Base-by-base conservation (phyloP, 352 stramenopile species). In the Stramenopiles sp. region DNA sequence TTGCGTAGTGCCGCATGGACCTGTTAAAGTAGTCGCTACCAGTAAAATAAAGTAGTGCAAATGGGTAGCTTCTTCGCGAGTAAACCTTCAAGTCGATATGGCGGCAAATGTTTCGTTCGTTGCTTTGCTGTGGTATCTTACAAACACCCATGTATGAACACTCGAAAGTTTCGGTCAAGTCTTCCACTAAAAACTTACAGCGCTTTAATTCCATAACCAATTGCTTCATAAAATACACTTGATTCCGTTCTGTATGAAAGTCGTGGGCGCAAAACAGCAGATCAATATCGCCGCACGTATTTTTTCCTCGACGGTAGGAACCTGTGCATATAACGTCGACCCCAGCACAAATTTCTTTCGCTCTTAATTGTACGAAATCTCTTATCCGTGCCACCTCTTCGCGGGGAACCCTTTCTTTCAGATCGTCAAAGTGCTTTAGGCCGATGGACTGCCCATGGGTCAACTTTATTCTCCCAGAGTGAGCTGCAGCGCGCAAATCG, bases 261-360 rank as follows among this genome's bases (percentile, higher is more conserved):
- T 25, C 12, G 12, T 53, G 12, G 43, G 12, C 25, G 43, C 43
- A 53, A 18, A 53, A 25, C 12, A 53, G 25, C 12, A 53, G 12
- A 25, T 53, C 43, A 53, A 53, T 53, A 53, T 53, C 43, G 43
- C 43, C 43, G 25, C 43, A 18, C 25, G 43, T 18, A 12, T 53
- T 53, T 53, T 53, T 53, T 53, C 43, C 43, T 53, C 43, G 43
- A 53, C 43, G 43, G 43, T 53, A 53, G 12, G 43, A 53, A 53
- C 43, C 43, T 18, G 25, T 25, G 43, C 43, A 53, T 25, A 18
- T 25, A 18, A 25, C 43, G 25, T 12, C 25, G 12, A 53, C 25
- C 25, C 43, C 43, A 53, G 43, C 12, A 53, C 43, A 18, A 53
- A 53, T 25, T 12, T 12, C 43, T 53, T 18, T 53, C 12, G 43